Evolutionary conservation across 2,329 filamentous ascomycete genomes (phyloP), one percentile per base, ranked within the genome.

Genomic region (Calonectria ilicicola): DNA sequence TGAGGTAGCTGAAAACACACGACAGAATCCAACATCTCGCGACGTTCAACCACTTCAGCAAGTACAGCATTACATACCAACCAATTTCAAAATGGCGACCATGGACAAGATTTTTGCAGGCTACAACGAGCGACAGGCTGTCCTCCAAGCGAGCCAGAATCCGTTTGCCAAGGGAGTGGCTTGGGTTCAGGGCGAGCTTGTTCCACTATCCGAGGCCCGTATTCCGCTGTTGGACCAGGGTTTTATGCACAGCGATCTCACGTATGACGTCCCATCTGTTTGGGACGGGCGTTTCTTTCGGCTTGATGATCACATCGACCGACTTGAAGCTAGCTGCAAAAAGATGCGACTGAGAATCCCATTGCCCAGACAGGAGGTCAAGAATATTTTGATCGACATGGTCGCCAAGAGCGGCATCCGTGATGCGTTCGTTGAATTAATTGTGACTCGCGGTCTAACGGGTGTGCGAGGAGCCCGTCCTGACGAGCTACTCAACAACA

Each of bases 261-360:
- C 88, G 1, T 89, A 89, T 76, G 87, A 89, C 62, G 88, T 89
- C 0, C 86, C 87, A 0, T 79, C 87, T 0, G 86, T 89, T 29
- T 89, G 88, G 88, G 86, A 89, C 60, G 86, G 87, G 0, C 85
- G 85, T 2, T 87, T 87, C 76, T 89, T 89, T 80, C 87, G 87
- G 0, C 84, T 89, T 0, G 86, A 88, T 51, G 86, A 89, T 67
- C 88, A 89, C 72, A 75, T 89, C 1, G 76, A 78, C 23, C 84
- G 87, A 7, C 79, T 89, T 0, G 82, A 86, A n/a, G 74, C 75
- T 0, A 86, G 83, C 76, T 88, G 86, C 74, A 74, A 72, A 10
- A 89, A 89, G 78, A 79, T 89, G 63, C 84, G 87, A 0, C 80
- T 89, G 1, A 77, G 78, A 29, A 74, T 88, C 1, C 87, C 87